phyloP scores from a whole-genome alignment of 768 basidiomycete genomes.

The Hygrophorus pudorinus region DNA sequence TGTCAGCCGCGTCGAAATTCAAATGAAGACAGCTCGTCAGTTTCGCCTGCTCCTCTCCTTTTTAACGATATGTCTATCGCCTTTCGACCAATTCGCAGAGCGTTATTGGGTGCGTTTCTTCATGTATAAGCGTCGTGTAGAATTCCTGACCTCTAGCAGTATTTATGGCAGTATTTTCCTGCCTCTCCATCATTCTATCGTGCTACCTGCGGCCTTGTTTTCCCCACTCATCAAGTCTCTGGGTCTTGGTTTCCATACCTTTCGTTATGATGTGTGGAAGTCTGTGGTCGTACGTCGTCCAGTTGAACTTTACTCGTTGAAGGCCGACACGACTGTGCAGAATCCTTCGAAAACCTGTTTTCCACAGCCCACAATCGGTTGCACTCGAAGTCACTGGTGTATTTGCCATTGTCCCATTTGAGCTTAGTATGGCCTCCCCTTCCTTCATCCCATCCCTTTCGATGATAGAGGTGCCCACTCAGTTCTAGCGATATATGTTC shows the following conservation, averaged over 20 bases:
- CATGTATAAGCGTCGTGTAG: no score
- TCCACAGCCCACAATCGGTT: slow-evolving; percentile 2
- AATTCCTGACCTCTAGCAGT: no score
- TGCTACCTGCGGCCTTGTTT: no score
- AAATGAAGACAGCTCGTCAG: no score
- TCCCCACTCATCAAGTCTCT: not conserved
- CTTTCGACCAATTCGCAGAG: no score
- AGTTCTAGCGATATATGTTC: slow-evolving; percentile 4
- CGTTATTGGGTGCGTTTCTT: no score
- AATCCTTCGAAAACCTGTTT: not conserved
- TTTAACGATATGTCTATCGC: no score
- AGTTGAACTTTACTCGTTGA: not conserved
- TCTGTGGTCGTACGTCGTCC: slow-evolving; percentile 1
- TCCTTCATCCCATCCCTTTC: not conserved
- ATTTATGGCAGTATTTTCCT: no score
- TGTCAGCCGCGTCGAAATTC: not conserved
- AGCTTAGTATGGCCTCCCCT: not conserved
- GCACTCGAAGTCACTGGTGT: not conserved
- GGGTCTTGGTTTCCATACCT: slow-evolving; percentile 1
- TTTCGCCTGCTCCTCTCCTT: no score
- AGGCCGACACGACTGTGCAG: not conserved
- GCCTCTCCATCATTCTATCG: no score
- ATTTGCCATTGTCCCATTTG: slow-evolving; percentile 1
- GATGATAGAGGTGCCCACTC: not conserved
- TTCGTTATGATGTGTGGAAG: not conserved